Conservation (phyloP, 140 eudicot genomes). For the Anethum foeniculum region DNA sequence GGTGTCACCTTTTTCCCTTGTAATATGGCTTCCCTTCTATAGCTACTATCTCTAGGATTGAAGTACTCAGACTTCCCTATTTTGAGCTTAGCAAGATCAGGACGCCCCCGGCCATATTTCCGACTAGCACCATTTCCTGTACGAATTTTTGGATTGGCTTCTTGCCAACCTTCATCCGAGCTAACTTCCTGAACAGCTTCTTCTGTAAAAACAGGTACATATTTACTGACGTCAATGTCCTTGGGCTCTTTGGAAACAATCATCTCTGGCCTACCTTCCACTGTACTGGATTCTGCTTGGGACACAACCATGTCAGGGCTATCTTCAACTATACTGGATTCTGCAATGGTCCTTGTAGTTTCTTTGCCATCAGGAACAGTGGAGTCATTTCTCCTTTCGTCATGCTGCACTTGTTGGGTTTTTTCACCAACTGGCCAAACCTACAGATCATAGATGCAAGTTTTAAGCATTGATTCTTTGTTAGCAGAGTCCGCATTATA, state of each 20-base stretch:
- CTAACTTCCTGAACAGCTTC: slow-evolving; percentile 46
- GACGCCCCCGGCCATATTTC: slow-evolving; percentile 61
- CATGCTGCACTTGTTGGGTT: slow-evolving; percentile 35
- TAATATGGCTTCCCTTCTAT: slow-evolving; percentile 28
- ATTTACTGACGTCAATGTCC: slow-evolving; percentile 15
- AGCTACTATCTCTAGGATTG: slow-evolving; percentile 28
- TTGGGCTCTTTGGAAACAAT: slow-evolving; percentile 26
- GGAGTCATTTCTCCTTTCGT: slow-evolving; percentile 26
- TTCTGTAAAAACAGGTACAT: slow-evolving; percentile 27
- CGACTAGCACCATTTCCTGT: slow-evolving; percentile 46
- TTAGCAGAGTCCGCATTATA: not conserved
- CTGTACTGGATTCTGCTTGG: slow-evolving; percentile 28
- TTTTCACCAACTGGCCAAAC: slow-evolving; percentile 50
- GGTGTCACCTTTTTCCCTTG: slow-evolving; percentile 45
- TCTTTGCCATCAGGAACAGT: slow-evolving; percentile 22
- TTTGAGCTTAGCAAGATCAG: slow-evolving; percentile 58
- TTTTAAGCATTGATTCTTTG: not conserved
- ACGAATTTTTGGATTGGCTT: slow-evolving; percentile 74
- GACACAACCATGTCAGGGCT: slow-evolving; percentile 24
- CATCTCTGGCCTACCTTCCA: slow-evolving; percentile 25
- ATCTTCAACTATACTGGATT: slow-evolving; percentile 29
- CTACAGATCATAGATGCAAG: slow-evolving; percentile 23
- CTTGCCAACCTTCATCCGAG: slow-evolving; percentile 98
- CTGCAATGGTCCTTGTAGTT: slow-evolving; percentile 25
- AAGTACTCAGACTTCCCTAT: slow-evolving; percentile 35